Conservation (phyloP, 495 filamentous ascomycete genomes). For the Entonaema liquescens region DNA sequence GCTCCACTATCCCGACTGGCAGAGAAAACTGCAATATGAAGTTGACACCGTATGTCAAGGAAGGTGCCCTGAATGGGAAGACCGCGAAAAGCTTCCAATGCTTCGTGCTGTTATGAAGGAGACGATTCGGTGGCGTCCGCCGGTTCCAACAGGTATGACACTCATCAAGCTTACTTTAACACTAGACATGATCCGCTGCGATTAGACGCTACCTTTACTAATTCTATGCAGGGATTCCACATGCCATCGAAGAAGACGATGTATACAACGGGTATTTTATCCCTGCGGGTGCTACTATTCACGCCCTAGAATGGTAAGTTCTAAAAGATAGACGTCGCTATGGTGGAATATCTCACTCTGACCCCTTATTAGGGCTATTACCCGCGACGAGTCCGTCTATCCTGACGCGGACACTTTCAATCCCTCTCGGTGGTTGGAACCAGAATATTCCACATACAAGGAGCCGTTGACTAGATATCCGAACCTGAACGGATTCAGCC, state of each 20-base stretch:
- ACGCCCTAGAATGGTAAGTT: conserved; percentile 63
- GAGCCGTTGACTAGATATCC: conserved; percentile 63
- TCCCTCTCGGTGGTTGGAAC: conserved; percentile 61
- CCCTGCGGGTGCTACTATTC: conserved; percentile 63
- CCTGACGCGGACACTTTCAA: conserved; percentile 69
- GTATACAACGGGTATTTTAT: conserved; percentile 66
- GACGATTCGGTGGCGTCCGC: conserved; percentile 67
- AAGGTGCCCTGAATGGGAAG: conserved; percentile 58
- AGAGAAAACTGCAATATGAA: conserved; percentile 62
- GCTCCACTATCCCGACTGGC: conserved; percentile 66
- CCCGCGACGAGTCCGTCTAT: conserved; percentile 65
- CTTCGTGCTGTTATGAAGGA: conserved; percentile 69
- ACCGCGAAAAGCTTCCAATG: conserved; percentile 55
- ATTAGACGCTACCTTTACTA: neutral
- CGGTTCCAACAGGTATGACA: conserved; percentile 57
- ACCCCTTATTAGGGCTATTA: conserved; percentile 65
- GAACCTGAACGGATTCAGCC: conserved; percentile 62
- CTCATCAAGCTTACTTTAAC: neutral
- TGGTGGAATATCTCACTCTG: conserved; percentile 22
- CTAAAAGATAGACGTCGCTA: neutral
- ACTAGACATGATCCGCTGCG: neutral
- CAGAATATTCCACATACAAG: conserved; percentile 62
- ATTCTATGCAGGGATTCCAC: conserved; percentile 57
- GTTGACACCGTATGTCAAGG: conserved; percentile 60
- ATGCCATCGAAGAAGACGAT: conserved; percentile 62